These are phyloP conservation scores for Agrostemma githago DNA, from an alignment of 148 eudicot species.

Conservation along the genomic window DNA sequence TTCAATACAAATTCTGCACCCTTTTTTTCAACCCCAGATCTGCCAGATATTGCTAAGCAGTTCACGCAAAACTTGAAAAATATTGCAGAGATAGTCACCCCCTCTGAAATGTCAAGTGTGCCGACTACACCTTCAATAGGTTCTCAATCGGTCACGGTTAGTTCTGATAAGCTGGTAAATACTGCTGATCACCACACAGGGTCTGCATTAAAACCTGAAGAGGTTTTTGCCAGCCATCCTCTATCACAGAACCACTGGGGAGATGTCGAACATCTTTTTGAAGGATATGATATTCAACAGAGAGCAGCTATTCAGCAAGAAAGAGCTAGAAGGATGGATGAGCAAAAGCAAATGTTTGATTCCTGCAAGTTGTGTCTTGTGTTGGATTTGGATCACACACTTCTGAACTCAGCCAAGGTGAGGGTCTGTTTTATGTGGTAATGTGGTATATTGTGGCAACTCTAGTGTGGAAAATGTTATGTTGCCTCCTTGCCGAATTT, in stretches of 20 bases:
- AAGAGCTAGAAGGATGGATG: constrained; percentile 80
- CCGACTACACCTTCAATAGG: constrained; percentile 18
- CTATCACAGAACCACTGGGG: constrained; percentile 63
- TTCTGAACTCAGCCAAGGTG: constrained; percentile 97
- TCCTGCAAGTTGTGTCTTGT: constrained; percentile 84
- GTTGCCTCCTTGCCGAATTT: background rate
- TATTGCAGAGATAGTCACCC: constrained; percentile 60
- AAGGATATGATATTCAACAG: constrained; percentile 79
- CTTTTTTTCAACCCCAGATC: constrained; percentile 5
- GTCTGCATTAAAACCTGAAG: constrained; percentile 38
- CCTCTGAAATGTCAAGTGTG: constrained; percentile 42
- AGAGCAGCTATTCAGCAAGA: constrained; percentile 85
- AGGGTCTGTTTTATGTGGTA: constrained; percentile 2
- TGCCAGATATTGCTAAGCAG: constrained; percentile 71
- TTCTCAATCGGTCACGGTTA: constrained; percentile 19
- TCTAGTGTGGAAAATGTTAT: background rate
- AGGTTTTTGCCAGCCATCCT: constrained; percentile 40
- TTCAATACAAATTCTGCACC: background rate
- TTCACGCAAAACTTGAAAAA: constrained; percentile 71
- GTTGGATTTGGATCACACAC: constrained; percentile 97
- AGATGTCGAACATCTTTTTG: constrained; percentile 85
- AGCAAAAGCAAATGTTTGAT: constrained; percentile 89
- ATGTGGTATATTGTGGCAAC: background rate
- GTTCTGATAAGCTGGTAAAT: constrained; percentile 26
- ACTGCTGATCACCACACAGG: constrained; percentile 13